A percentile compares a stretch with the other conserved stretches of the same genome.
phyloP scores from a whole-genome alignment of 345 rosid species.

The Corymbia maculata region DNA sequence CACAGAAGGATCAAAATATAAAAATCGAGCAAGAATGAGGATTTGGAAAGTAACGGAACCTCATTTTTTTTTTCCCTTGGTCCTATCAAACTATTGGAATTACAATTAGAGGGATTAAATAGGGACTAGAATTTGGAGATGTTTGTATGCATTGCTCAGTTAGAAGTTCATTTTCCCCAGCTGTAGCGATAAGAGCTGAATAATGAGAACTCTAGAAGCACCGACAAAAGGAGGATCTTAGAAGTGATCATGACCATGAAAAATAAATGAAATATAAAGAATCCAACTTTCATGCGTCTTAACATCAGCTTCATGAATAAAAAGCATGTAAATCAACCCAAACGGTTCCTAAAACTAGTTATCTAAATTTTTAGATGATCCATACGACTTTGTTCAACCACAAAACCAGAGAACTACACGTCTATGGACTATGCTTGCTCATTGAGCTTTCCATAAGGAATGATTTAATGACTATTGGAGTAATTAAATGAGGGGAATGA shows the following conservation, averaged over 20 bases:
- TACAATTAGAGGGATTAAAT: too few species aligned
- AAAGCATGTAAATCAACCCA: not conserved
- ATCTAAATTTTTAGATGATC: not conserved
- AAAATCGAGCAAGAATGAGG: too few species aligned
- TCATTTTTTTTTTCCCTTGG: too few species aligned
- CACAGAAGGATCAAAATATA: too few species aligned
- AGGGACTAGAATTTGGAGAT: too few species aligned
- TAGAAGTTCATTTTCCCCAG: conserved; percentile 69
- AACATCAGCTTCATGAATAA: not conserved
- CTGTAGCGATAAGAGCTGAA: conserved; percentile 16
- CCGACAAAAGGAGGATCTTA: not conserved
- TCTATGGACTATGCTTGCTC: not conserved
- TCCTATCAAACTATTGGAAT: too few species aligned
- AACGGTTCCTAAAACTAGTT: not conserved
- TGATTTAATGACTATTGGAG: not conserved
- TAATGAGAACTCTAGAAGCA: not conserved
- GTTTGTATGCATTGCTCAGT: too few species aligned
- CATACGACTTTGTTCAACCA: not conserved
- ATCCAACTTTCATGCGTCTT: not conserved
- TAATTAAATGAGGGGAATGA: not conserved
- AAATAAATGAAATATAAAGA: too few species aligned
- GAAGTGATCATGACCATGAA: not conserved
- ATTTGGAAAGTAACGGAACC: too few species aligned
- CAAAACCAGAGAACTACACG: not conserved
- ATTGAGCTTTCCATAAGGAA: not conserved